phyloP scores from a whole-genome alignment of 768 basidiomycete species.

The Boletus reticulatus region DNA sequence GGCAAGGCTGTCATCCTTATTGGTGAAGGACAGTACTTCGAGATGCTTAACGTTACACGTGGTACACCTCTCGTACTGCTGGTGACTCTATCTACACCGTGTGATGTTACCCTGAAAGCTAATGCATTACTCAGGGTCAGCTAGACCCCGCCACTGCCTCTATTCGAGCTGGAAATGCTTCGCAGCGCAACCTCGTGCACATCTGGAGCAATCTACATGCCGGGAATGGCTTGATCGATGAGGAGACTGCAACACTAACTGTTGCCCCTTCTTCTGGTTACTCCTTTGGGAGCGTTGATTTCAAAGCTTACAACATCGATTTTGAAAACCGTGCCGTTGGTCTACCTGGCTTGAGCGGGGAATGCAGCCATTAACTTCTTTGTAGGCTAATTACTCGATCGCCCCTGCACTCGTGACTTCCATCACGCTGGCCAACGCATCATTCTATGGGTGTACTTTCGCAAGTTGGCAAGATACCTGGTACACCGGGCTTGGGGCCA shows the following conservation, averaged over 20 bases:
- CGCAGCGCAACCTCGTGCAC: slow-evolving; percentile 48
- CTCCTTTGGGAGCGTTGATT: slow-evolving; percentile 53
- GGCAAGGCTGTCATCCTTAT: slow-evolving; percentile 50
- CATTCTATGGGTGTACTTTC: slow-evolving; percentile 38
- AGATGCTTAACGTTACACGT: slow-evolving; percentile 56
- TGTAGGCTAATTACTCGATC: slow-evolving; percentile 51
- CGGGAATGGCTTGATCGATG: slow-evolving; percentile 46
- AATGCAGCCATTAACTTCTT: not conserved
- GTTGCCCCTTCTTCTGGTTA: slow-evolving; percentile 51
- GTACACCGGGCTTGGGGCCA: slow-evolving; percentile 58
- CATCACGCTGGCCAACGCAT: slow-evolving; percentile 64
- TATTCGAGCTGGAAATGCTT: slow-evolving; percentile 41
- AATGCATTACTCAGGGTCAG: slow-evolving; percentile 42
- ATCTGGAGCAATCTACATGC: slow-evolving; percentile 51
- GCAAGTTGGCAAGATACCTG: slow-evolving; percentile 40
- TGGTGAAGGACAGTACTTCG: slow-evolving; percentile 57
- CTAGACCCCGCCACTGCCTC: slow-evolving; percentile 38
- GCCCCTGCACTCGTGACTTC: slow-evolving; percentile 62
- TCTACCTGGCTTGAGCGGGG: not conserved
- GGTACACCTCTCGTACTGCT: slow-evolving; percentile 53
- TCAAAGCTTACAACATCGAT: slow-evolving; percentile 66
- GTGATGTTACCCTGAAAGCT: not conserved
- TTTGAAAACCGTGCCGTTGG: slow-evolving; percentile 65
- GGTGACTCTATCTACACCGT: slow-evolving; percentile 30
- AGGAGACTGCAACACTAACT: slow-evolving; percentile 55